Evolutionary conservation across 352 stramenopile species (phyloP).

Genomic region (Plasmopara viticola): DNA sequence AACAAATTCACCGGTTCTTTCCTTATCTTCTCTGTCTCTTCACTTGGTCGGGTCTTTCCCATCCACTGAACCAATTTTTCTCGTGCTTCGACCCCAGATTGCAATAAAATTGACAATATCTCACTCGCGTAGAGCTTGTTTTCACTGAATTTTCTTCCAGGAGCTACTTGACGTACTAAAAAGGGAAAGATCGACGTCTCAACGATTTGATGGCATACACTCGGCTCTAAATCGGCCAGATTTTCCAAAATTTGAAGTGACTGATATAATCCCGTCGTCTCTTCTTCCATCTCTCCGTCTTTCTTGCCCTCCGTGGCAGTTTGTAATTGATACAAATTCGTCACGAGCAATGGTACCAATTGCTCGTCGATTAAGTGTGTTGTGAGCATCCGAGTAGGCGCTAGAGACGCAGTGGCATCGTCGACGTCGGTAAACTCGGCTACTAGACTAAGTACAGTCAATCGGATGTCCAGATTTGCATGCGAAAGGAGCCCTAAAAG

Average conservation of each 20-base stretch:
- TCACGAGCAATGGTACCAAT: conserved; percentile 40
- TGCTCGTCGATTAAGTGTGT: conserved; percentile 58
- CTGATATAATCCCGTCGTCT: conserved; percentile 64
- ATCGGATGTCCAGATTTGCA: conserved; percentile 72
- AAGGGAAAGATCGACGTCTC: conserved; percentile 52
- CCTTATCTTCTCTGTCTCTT: conserved; percentile 14
- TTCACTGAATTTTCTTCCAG: conserved; percentile 33
- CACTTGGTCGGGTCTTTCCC: conserved; percentile 8
- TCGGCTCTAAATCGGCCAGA: conserved; percentile 52
- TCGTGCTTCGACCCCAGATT: conserved; percentile 40
- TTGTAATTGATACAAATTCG: conserved; percentile 39
- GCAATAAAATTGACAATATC: conserved; percentile 79
- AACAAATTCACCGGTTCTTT: conserved; percentile 61
- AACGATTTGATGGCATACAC: conserved; percentile 38
- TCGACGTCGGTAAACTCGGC: conserved; percentile 73
- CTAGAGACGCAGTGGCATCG: conserved; percentile 34
- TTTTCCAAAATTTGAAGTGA: conserved; percentile 81
- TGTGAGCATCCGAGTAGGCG: conserved; percentile 36
- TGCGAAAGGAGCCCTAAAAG: conserved; percentile 76
- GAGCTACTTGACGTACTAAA: conserved; percentile 43
- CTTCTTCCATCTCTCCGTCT: conserved; percentile 47
- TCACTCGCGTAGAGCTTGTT: conserved; percentile 86
- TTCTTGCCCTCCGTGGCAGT: conserved; percentile 4
- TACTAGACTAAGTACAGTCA: conserved; percentile 49
- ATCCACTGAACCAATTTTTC: conserved; percentile 38